These are phyloP conservation scores for Podospora fimiseda DNA, from an alignment of 495 filamentous ascomycete species.

Conservation along the genomic window DNA sequence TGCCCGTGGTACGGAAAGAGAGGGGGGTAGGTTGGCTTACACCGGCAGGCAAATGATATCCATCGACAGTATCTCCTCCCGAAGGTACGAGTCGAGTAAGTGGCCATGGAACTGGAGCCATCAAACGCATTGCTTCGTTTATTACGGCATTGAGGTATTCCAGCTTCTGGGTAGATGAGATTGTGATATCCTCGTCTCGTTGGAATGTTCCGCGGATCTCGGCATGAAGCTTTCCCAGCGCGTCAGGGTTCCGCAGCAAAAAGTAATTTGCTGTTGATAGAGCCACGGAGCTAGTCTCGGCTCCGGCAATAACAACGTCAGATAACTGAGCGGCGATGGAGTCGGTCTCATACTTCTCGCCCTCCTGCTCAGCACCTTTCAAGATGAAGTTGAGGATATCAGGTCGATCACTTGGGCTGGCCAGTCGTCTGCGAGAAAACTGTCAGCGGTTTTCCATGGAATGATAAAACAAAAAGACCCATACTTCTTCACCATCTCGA, in stretches of 20 bases:
- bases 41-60: conserved; percentile 23
- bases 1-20: not conserved
- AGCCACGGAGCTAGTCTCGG: conserved; percentile 41
- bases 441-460: not conserved
- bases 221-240: conserved; percentile 22
- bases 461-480: not conserved
- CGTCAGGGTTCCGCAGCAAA: conserved; percentile 25
- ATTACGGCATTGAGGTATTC: conserved; percentile 37
- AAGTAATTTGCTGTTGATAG: conserved; percentile 35
- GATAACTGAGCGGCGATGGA: conserved; percentile 24
- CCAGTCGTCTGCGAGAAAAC: conserved; percentile 6
- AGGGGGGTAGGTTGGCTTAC: conserved; percentile 31
- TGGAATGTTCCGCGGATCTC: conserved; percentile 39
- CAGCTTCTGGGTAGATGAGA: conserved; percentile 20
- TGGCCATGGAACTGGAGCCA: conserved; percentile 22
- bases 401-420: conserved; percentile 9
- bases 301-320: conserved; percentile 36
- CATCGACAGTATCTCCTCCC: conserved; percentile 24
- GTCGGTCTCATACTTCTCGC: conserved; percentile 7
- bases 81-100: conserved; percentile 24
- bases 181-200: conserved; percentile 29
- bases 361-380: conserved; percentile 13
- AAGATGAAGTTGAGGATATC: conserved; percentile 21
- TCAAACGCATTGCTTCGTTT: conserved; percentile 38
- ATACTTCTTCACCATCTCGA: conserved; percentile 17